A percentile compares a stretch with the other conserved stretches of the same genome.
Conservation (phyloP, 177 flowering plant genomes). For the Tripterygium wilfordii region DNA sequence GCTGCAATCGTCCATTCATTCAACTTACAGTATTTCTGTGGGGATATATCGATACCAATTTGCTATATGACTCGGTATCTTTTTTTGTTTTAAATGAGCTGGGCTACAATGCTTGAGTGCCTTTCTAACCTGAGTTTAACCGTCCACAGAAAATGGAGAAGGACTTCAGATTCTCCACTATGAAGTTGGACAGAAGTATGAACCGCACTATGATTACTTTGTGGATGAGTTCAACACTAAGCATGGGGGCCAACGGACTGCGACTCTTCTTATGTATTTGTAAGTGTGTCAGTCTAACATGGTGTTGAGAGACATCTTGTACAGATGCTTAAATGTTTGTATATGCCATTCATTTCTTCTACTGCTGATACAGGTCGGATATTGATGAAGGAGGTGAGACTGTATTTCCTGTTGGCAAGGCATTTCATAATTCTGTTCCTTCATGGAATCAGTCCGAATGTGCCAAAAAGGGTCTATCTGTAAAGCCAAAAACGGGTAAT, state of each 20-base stretch:
- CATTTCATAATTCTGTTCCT: slow-evolving; percentile 58
- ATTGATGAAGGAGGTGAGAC: slow-evolving; percentile 99
- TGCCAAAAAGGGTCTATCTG: slow-evolving; percentile 68
- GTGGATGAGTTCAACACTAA: slow-evolving; percentile 76
- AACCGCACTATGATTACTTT: slow-evolving; percentile 88
- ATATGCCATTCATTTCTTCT: slow-evolving; percentile 1
- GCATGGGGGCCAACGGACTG: slow-evolving; percentile 87
- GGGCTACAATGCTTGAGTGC: no score
- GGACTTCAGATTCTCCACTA: slow-evolving; percentile 94
- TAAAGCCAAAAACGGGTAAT: slow-evolving; percentile 90
- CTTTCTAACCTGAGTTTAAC: no score
- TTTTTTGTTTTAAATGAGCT: no score
- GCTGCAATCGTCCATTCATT: no score
- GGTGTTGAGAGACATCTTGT: not conserved
- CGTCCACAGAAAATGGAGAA: slow-evolving; percentile 96
- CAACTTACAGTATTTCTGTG: no score
- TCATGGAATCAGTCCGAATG: slow-evolving; percentile 88
- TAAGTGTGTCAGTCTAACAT: slow-evolving; percentile 25
- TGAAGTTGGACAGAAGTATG: slow-evolving; percentile 91
- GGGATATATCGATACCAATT: no score
- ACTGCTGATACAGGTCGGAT: slow-evolving; percentile 56
- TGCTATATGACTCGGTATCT: no score
- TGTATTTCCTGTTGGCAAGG: slow-evolving; percentile 71
- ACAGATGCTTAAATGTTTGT: not conserved
- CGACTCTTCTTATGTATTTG: slow-evolving; percentile 94